These are phyloP conservation scores for Fusarium agapanthi DNA, from an alignment of 2,329 filamentous ascomycete genomes.

Conservation along the genomic window DNA sequence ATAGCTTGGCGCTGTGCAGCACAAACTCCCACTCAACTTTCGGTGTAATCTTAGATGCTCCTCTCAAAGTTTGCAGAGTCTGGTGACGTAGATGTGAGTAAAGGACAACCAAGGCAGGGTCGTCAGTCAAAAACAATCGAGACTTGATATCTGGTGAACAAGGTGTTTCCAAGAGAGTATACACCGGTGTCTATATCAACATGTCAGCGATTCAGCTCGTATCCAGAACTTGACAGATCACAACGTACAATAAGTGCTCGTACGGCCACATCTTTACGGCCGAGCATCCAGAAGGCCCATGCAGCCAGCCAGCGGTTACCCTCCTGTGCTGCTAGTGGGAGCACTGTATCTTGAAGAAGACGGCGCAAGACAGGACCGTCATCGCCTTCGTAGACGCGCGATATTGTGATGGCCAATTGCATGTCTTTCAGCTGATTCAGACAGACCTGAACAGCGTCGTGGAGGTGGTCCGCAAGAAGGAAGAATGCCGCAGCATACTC, in stretches of 20 bases:
- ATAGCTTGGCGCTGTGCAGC: slow-evolving; percentile 83
- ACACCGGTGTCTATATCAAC: slow-evolving; percentile 73
- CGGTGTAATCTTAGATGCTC: slow-evolving; percentile 82
- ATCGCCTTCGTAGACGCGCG: slow-evolving; percentile 89
- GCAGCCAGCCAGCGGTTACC: slow-evolving; percentile 94
- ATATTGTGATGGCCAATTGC: slow-evolving; percentile 88
- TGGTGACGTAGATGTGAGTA: slow-evolving; percentile 87
- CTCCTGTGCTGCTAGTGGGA: slow-evolving; percentile 78
- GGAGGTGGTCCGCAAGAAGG: slow-evolving; percentile 83
- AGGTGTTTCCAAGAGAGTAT: slow-evolving; percentile 75
- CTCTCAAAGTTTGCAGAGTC: slow-evolving; percentile 82
- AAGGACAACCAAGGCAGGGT: slow-evolving; percentile 86
- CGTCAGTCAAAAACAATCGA: slow-evolving; percentile 86
- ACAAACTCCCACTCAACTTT: slow-evolving; percentile 89
- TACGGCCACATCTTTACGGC: slow-evolving; percentile 83
- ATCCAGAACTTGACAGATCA: no score
- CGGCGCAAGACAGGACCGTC: slow-evolving; percentile 75
- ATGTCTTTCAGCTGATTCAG: slow-evolving; percentile 87
- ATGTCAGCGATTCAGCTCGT: neutral
- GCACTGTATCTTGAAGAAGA: slow-evolving; percentile 81
- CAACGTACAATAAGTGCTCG: slow-evolving; percentile 77
- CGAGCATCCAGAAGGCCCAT: slow-evolving; percentile 95
- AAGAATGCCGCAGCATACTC: slow-evolving; percentile 98
- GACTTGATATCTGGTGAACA: slow-evolving; percentile 75
- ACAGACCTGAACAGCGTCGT: slow-evolving; percentile 87